phyloP scores from a whole-genome alignment of 108 stramenopile species.

The Pelagomonas calceolata region DNA sequence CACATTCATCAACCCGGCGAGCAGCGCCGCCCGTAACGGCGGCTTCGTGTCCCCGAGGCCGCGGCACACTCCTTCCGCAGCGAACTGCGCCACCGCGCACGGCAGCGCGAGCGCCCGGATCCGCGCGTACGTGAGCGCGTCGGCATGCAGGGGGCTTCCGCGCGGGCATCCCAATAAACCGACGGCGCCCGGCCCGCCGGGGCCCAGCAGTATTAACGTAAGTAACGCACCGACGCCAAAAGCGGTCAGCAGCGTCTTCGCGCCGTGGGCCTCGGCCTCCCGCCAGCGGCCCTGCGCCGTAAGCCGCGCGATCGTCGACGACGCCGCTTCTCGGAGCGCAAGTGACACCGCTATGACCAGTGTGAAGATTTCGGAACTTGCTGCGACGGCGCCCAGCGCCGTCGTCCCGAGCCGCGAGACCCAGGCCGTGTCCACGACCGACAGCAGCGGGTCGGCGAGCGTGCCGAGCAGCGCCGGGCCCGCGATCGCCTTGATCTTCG shows the following conservation, averaged over 20 bases:
- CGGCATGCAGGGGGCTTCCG: conserved; percentile 21
- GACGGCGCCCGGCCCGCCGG: conserved; percentile 31
- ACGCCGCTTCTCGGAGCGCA: too few relatives aligned
- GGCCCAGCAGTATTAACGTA: conserved; percentile 19
- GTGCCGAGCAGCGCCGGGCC: conserved; percentile 50
- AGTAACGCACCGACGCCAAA: conserved; percentile 24
- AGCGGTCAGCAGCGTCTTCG: conserved; percentile 21
- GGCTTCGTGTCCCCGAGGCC: conserved; percentile 60
- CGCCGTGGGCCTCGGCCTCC: too few relatives aligned
- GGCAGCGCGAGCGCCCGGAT: conserved; percentile 52
- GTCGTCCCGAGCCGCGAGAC: conserved; percentile 43
- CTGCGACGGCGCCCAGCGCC: conserved; percentile 57
- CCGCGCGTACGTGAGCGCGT: conserved; percentile 42
- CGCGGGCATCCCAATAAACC: conserved; percentile 50
- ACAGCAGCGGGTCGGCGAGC: conserved; percentile 60
- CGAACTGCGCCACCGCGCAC: conserved; percentile 47
- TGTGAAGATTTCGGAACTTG: conserved; percentile 59
- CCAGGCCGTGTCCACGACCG: conserved; percentile 66
- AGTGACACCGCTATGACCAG: too few relatives aligned
- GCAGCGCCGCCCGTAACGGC: conserved; percentile 45
- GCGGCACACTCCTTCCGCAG: conserved; percentile 64
- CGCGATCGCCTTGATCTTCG: conserved; percentile 22
- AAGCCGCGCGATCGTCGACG: too few relatives aligned
- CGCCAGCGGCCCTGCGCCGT: too few relatives aligned
- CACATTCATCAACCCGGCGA: conserved; percentile 46